A percentile compares a stretch with the other conserved stretches of the same genome.
Evolutionary conservation across 306 rosid genomes (phyloP).

Genomic region (Corylus avellana): DNA sequence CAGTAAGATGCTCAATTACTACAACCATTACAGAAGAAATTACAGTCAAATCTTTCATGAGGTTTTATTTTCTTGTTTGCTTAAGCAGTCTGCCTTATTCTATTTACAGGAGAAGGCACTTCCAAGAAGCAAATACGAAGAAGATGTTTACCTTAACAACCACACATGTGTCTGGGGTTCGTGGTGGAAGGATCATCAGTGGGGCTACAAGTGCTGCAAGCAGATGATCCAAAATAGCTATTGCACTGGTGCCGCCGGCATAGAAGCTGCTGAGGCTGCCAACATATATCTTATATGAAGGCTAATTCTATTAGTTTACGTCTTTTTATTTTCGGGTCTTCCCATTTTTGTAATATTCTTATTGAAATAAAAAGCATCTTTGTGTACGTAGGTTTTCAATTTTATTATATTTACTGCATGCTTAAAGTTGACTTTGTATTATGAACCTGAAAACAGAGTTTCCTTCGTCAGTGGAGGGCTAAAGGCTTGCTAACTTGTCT

Average conservation of each 20-base stretch:
- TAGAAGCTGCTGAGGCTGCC: conserved; percentile 58
- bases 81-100: background rate
- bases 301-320: conserved; percentile 37
- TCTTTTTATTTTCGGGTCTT: background rate
- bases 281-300: conserved; percentile 57
- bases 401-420: background rate
- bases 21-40: background rate
- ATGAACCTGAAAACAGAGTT: background rate
- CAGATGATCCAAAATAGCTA: conserved; percentile 54
- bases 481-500: background rate
- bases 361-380: background rate
- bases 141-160: conserved; percentile 56
- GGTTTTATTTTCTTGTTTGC: background rate
- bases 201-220: conserved; percentile 77
- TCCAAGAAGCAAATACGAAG: conserved; percentile 63
- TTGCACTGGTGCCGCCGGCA: conserved; percentile 61
- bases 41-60: background rate
- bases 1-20: too few relatives aligned
- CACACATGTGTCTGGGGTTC: conserved; percentile 74
- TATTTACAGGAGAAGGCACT: conserved; percentile 48
- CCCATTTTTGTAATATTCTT: too few relatives aligned
- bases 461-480: background rate
- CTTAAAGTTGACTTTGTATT: background rate
- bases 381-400: background rate
- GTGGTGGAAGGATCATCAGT: conserved; percentile 80